Evolutionary conservation across 257 asterid species (phyloP).

Genomic region (Scutellaria galericulata): DNA sequence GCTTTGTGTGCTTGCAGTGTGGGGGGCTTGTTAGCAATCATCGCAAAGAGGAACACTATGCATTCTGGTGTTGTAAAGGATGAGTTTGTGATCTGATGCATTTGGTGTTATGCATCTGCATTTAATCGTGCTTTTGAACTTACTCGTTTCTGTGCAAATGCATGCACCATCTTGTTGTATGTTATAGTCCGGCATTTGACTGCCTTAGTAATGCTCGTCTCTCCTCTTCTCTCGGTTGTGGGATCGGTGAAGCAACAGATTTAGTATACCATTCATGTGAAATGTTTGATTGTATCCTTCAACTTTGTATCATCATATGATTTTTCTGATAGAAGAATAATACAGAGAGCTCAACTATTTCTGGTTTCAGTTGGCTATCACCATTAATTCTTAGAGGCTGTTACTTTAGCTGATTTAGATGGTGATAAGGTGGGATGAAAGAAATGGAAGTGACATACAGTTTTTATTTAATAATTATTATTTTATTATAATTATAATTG

Average conservation of each 20-base stretch:
- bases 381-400: too few relatives aligned
- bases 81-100: slow-evolving; percentile 37
- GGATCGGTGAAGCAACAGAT: background rate
- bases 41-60: slow-evolving; percentile 83
- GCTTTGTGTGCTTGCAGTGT: slow-evolving; percentile 86
- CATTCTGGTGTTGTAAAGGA: slow-evolving; percentile 81
- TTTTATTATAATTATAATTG: too few relatives aligned
- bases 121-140: background rate
- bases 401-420: too few relatives aligned
- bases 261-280: slow-evolving; percentile 15
- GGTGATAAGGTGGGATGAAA: too few relatives aligned
- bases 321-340: slow-evolving; percentile 21
- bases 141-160: slow-evolving; percentile 15
- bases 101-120: background rate
- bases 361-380: background rate
- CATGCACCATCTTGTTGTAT: slow-evolving; percentile 20
- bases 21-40: slow-evolving; percentile 89
- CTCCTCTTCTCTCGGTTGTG: background rate
- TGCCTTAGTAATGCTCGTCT: background rate
- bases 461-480: too few relatives aligned
- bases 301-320: slow-evolving; percentile 29
- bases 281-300: slow-evolving; percentile 27
- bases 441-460: too few relatives aligned
- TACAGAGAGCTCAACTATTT: slow-evolving; percentile 9
- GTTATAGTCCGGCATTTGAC: slow-evolving; percentile 1